A percentile compares a stretch with the other conserved stretches of the same genome.
phyloP scores from a whole-genome alignment of 148 eudicot genomes.

The Chenopodium quinoa region DNA sequence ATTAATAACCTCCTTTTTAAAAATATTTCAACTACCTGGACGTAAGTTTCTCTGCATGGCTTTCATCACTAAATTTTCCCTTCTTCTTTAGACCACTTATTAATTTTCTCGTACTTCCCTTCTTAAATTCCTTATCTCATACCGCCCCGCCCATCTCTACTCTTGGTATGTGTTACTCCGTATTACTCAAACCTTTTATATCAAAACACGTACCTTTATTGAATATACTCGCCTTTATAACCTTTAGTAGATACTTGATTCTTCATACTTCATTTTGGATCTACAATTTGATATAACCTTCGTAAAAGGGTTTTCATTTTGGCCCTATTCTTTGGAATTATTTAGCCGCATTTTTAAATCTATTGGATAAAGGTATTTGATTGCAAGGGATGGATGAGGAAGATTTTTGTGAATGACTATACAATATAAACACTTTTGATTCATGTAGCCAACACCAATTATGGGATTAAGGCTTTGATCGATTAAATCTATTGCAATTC shows the following conservation, averaged over 20 bases:
- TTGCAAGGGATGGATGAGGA: too few relatives aligned
- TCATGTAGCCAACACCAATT: too few relatives aligned
- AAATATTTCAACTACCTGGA: conserved; percentile 15
- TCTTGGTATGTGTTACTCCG: background rate
- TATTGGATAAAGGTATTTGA: too few relatives aligned
- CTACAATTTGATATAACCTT: too few relatives aligned
- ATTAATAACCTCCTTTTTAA: conserved; percentile 10
- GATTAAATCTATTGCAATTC: too few relatives aligned
- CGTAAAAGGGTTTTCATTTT: too few relatives aligned
- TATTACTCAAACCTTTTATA: background rate
- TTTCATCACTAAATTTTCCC: conserved; percentile 10
- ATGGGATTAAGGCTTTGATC: too few relatives aligned
- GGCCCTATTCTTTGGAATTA: too few relatives aligned
- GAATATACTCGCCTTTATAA: background rate
- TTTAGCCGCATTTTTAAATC: too few relatives aligned
- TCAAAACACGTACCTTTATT: background rate
- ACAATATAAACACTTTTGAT: too few relatives aligned
- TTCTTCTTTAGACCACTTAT: background rate
- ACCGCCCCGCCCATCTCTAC: background rate
- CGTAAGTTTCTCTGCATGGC: conserved; percentile 19
- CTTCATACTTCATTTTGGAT: background rate
- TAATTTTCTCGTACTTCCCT: background rate
- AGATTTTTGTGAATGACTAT: too few relatives aligned
- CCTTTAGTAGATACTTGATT: background rate
- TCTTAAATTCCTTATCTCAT: background rate